Conservation (phyloP, 2,329 filamentous ascomycete genomes). For the Alternaria conjuncta region DNA sequence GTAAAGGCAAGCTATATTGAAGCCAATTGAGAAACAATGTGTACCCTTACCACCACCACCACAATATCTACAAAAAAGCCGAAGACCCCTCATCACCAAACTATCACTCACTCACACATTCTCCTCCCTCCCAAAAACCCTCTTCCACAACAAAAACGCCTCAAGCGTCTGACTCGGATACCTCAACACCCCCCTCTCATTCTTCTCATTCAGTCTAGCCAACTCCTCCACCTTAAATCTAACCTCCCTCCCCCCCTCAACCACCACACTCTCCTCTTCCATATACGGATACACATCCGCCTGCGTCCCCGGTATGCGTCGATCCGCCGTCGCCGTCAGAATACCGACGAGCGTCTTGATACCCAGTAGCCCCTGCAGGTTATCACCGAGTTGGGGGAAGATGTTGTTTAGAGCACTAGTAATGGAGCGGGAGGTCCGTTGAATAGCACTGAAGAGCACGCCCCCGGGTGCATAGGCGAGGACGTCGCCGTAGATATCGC, state of each 20-base stretch:
- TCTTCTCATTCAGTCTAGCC: slow-evolving; percentile 26
- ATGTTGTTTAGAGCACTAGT: slow-evolving; percentile 25
- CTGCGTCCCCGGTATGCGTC: slow-evolving; percentile 36
- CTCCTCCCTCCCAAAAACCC: slow-evolving; percentile 29
- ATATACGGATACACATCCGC: slow-evolving; percentile 37
- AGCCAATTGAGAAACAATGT: neutral
- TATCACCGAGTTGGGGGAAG: slow-evolving; percentile 35
- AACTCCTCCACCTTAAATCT: slow-evolving; percentile 18
- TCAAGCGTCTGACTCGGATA: slow-evolving; percentile 43
- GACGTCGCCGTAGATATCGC: slow-evolving; percentile 43
- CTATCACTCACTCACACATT: too few species aligned
- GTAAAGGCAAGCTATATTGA: neutral
- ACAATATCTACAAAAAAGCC: neutral
- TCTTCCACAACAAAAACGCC: slow-evolving; percentile 34
- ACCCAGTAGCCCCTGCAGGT: slow-evolving; percentile 35
- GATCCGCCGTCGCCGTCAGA: slow-evolving; percentile 39
- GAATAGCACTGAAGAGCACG: slow-evolving; percentile 19
- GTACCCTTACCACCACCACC: neutral
- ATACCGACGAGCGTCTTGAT: slow-evolving; percentile 38
- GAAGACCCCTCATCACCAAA: neutral
- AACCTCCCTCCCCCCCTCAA: slow-evolving; percentile 6
- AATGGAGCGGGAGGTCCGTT: slow-evolving; percentile 17
- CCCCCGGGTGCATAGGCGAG: slow-evolving; percentile 40
- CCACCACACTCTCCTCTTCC: slow-evolving; percentile 15
- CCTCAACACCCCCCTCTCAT: slow-evolving; percentile 25